phyloP scores from a whole-genome alignment of 2,329 filamentous ascomycete genomes.

The Aureobasidium sp. region DNA sequence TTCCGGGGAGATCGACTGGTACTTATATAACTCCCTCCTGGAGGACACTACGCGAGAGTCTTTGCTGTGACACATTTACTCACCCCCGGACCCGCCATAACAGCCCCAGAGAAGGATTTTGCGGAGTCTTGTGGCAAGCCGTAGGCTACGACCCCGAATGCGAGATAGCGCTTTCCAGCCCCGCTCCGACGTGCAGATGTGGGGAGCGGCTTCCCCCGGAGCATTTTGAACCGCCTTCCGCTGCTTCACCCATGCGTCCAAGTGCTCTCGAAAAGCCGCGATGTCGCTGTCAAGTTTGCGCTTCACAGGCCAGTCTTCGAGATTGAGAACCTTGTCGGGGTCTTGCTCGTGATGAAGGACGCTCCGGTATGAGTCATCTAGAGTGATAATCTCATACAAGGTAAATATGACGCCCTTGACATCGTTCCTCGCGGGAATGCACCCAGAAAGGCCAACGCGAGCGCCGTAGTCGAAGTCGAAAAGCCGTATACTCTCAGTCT shows the following conservation, averaged over 20 bases:
- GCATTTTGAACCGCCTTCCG: too few relatives aligned
- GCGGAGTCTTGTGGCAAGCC: neutral
- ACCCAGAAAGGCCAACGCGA: neutral
- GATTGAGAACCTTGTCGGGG: neutral
- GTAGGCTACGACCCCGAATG: constrained; percentile 7
- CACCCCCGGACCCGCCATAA: neutral
- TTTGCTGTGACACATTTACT: neutral
- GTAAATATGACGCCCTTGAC: constrained; percentile 11
- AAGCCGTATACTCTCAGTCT: neutral
- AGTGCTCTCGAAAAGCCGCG: neutral
- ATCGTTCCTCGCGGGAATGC: neutral
- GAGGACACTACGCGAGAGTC: neutral
- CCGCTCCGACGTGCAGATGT: neutral
- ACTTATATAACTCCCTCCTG: neutral
- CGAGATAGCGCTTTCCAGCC: neutral
- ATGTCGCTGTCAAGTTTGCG: neutral
- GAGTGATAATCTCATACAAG: constrained; percentile 12
- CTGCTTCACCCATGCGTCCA: constrained; percentile 4
- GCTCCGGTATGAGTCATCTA: neutral
- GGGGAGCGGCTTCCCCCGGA: constrained; percentile 1
- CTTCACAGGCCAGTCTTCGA: neutral
- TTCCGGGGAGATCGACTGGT: neutral
- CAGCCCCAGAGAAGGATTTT: constrained; percentile 9
- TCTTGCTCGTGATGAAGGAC: neutral
- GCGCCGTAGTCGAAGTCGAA: neutral